Evolutionary conservation across 345 rosid species (phyloP), one percentile per base, ranked within the genome.

Genomic region (Mallotus nudiflorus): DNA sequence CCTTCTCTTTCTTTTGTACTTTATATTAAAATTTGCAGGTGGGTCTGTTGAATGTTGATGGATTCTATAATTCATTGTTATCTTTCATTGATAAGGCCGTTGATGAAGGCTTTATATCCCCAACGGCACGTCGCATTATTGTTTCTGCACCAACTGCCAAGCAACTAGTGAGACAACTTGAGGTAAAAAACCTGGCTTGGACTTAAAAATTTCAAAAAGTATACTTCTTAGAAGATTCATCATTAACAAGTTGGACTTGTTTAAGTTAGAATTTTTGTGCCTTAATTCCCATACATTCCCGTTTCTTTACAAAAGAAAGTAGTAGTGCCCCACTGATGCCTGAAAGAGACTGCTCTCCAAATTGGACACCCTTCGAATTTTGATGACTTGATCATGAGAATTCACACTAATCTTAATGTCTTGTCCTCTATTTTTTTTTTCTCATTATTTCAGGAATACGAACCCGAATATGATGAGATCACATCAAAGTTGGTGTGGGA

Each of bases 41-140:
- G 78, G 97, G 98, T 44, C 89, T 94, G 22, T 78, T 94, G 84
- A 94, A 94, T 77, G 97, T 94, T 44, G 95, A 94, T 81, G 98
- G 97, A 18, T 94, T 73, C 80, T 94, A 89, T 77, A 88, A 91
- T 75, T 94, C 98, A 6, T 77, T 94, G 75, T 80, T 94, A 78
- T 82, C 86, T 63, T 91, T 94, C 59, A 77, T 94, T 1, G 98
- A 94, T 42, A 90, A 91, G 80, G 96, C 98, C 39, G 97, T 94
- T 0, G 97, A 89, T 69, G 98, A 94, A 87, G 98, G 98, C 39
- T 94, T 94, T 60, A 83, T 94, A 57, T 91, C 98, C 0, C 91
- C 93, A 0, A 79, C 70, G 15, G 91, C 98, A 28, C 98, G 98
- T 53, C 83, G 92, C 54, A 91, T 94, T 66, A 88, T 94, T 62